phyloP scores from a whole-genome alignment of 1,284 basidiomycete genomes.

The Malassezia caprae region DNA sequence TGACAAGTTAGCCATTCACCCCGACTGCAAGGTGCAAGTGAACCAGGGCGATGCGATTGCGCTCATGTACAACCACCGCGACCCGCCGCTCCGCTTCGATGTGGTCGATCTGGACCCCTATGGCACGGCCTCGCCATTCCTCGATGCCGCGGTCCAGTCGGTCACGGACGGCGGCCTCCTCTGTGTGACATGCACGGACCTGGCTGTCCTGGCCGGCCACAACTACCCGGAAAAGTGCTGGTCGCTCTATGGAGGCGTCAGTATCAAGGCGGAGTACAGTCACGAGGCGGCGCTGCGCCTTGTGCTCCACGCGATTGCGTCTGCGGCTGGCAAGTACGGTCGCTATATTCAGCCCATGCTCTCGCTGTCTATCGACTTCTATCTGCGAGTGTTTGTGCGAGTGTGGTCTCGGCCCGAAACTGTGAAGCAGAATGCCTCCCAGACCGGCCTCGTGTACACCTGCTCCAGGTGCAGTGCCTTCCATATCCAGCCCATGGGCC shows the following conservation, averaged over 20 bases:
- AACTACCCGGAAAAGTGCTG: conserved; percentile 75
- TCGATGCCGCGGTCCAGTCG: conserved; percentile 89
- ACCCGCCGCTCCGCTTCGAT: conserved; percentile 66
- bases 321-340: conserved; percentile 80
- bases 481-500: conserved; percentile 33
- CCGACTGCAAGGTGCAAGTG: conserved; percentile 40
- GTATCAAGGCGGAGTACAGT: conserved; percentile 80
- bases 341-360: conserved; percentile 82
- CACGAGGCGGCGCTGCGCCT: conserved; percentile 60
- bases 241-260: conserved; percentile 71
- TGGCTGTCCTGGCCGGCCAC: conserved; percentile 80
- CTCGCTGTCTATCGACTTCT: conserved; percentile 93
- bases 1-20: conserved; percentile 24
- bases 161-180: conserved; percentile 72
- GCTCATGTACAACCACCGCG: conserved; percentile 81
- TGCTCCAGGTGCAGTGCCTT: conserved; percentile 37
- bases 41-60: conserved; percentile 50
- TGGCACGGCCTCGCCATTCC: conserved; percentile 89
- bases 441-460: conserved; percentile 37
- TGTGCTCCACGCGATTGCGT: conserved; percentile 72
- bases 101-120: conserved; percentile 96
- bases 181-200: conserved; percentile 91
- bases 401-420: conserved; percentile 67
- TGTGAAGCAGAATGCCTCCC: conserved; percentile 62
- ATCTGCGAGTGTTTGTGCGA: conserved; percentile 81